Evolutionary conservation across 768 basidiomycete genomes (phyloP).

Genomic region (Mycena galopus): DNA sequence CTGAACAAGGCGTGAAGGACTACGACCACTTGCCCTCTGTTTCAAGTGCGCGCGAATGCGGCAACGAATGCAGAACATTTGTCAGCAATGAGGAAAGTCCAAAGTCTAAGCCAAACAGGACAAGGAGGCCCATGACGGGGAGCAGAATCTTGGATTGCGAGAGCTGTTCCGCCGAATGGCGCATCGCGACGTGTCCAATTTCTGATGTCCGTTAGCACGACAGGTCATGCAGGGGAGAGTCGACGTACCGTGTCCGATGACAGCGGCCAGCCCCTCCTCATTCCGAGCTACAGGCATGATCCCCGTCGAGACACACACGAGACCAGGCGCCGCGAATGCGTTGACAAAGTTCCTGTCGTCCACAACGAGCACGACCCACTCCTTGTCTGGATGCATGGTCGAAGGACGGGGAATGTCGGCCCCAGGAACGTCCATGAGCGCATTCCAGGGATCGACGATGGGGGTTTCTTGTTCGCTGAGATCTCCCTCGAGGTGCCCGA

Average conservation of each 20-base stretch:
- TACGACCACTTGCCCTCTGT: constrained; percentile 69
- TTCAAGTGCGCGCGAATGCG: constrained; percentile 89
- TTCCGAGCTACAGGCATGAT: constrained; percentile 33
- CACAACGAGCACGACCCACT: constrained; percentile 35
- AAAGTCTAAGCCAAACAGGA: constrained; percentile 67
- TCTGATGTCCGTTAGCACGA: constrained; percentile 31
- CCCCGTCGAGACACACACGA: constrained; percentile 49
- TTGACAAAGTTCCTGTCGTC: constrained; percentile 30
- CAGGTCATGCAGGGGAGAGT: constrained; percentile 11
- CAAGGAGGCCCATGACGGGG: constrained; percentile 50
- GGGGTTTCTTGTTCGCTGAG: constrained; percentile 73
- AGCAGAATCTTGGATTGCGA: constrained; percentile 49
- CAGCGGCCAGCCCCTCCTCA: constrained; percentile 33
- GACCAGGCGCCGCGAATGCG: constrained; percentile 45
- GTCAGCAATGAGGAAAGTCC: constrained; percentile 63
- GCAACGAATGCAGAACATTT: constrained; percentile 74
- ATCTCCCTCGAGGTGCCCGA: constrained; percentile 70
- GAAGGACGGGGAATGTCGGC: constrained; percentile 20
- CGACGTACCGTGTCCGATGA: constrained; percentile 34
- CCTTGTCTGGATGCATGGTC: constrained; percentile 18
- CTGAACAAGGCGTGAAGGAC: not conserved
- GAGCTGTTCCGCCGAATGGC: constrained; percentile 24
- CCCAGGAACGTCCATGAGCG: constrained; percentile 60
- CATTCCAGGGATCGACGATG: constrained; percentile 71
- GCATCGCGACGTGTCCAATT: constrained; percentile 34